Base-by-base conservation (phyloP, 208 protist species). In the Acanthamoeba lenticulata region DNA sequence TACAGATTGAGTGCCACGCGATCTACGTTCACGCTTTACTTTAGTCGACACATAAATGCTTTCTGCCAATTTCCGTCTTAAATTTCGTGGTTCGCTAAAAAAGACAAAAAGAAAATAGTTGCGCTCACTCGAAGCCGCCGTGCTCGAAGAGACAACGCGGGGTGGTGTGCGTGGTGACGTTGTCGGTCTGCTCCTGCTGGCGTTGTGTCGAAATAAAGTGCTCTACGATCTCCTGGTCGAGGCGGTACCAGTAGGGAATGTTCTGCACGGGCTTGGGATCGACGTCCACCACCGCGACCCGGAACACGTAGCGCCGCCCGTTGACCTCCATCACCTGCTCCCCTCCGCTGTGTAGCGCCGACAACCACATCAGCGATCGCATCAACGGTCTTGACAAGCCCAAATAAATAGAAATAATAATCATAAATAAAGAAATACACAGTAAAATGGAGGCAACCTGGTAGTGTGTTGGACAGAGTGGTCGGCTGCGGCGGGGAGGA, bases 221-320 rank as follows among this genome's bases (percentile, higher is more conserved):
- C 9, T 93, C 89, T 34, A 93, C 67, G 45, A 93, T 93, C 65
- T 93, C 45, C 47, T 93, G 89, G 65, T 93, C 89, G 19, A 93
- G 38, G 21, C 45, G 42, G 65, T 93, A 93, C 89, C 89, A 93
- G 65, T 83, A 93, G 62, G 89, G 89, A 4, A 93, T 93, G 65
- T 93, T 93, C 45, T 74, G 45, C 0, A 93, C 89, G 0, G 89
- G 89, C 89, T 93, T 93, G 27, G 89, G 89, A 44, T 93, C 89
- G 32, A 93, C 42, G 45, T 93, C 89, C 65, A 93, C 89, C 60
- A 93, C 57, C 45, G 89, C 89, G 34, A 93, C 49, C 9, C 89
- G 34, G 38, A 47, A 90, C 32, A 47, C 57, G 83, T 69, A 90
- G 1, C n/a, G n/a, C 24, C 74, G 74, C 13, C 74, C 74, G 24